Percentiles rank a stretch among this genome's conserved stretches.
Conservation (phyloP, 225 moss, liverwort and hornwort genomes). For the Polytrichum commune region DNA sequence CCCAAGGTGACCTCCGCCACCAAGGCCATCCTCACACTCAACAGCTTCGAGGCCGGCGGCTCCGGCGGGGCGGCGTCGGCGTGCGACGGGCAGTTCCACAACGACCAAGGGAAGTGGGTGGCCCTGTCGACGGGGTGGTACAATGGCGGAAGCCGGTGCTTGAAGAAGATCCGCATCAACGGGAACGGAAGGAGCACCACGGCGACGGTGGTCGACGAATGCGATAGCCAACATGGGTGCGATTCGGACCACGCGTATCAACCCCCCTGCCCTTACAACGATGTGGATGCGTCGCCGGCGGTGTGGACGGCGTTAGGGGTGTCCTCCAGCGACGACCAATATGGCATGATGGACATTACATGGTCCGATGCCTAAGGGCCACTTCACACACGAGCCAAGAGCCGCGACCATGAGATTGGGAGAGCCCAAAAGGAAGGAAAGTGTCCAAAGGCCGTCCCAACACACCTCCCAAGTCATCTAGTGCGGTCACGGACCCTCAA, state of each 20-base stretch:
- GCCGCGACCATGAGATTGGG: too few species aligned
- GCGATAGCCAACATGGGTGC: constrained; percentile 7
- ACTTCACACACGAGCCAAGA: too few species aligned
- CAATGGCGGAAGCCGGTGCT: background rate
- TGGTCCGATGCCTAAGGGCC: constrained; percentile 6
- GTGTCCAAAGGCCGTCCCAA: too few species aligned
- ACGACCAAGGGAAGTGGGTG: background rate
- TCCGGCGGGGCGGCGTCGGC: background rate
- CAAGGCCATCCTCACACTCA: constrained; percentile 5
- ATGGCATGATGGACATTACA: constrained; percentile 9
- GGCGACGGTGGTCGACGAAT: constrained; percentile 16
- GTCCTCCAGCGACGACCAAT: background rate
- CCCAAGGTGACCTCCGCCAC: background rate
- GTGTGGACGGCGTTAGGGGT: constrained; percentile 15
- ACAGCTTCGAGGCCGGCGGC: constrained; percentile 1
- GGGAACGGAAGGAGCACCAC: constrained; percentile 11
- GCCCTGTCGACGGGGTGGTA: constrained; percentile 30
- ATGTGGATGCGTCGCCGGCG: constrained; percentile 8
- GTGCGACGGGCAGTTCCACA: background rate
- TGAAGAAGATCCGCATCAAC: background rate
- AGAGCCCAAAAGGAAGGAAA: too few species aligned
- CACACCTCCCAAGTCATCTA: too few species aligned
- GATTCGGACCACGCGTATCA: constrained; percentile 13
- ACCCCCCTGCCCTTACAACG: constrained; percentile 8
- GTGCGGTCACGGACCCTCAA: too few species aligned